Conservation (phyloP, 2,329 filamentous ascomycete species). For the Dactylonectria macrodidyma region DNA sequence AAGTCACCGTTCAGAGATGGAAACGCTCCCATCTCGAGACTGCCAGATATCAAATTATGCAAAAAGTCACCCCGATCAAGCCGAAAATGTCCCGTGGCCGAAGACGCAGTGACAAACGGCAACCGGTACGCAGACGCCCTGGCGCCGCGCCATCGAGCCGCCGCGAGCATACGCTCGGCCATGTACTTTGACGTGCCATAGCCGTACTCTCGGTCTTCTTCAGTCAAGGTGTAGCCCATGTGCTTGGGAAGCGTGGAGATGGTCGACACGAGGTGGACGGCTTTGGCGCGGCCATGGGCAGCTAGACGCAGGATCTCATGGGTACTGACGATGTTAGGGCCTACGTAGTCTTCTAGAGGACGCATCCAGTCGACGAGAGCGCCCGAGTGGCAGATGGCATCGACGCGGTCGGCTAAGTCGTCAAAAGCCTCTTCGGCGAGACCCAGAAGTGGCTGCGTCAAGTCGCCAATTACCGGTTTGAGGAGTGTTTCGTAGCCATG, state of each 20-base stretch:
- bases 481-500: neutral
- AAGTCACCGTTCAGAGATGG: neutral
- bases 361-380: slow-evolving; percentile 3
- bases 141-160: neutral
- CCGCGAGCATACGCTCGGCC: neutral
- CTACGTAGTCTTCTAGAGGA: neutral
- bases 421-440: neutral
- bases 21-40: neutral
- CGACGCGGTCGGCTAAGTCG: neutral
- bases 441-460: neutral
- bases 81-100: neutral
- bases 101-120: neutral
- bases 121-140: neutral
- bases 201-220: neutral
- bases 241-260: neutral
- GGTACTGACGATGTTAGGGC: neutral
- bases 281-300: neutral
- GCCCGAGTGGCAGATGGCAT: neutral
- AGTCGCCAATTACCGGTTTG: neutral
- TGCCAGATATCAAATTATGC: neutral
- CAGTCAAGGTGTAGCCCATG: neutral
- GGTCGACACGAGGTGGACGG: neutral
- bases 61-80: neutral
- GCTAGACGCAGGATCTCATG: neutral
- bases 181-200: neutral